Percentiles rank a stretch among this genome's conserved stretches.
Conservation (phyloP, 176 grass and related monocot species). For the Rhynchospora pubera region DNA sequence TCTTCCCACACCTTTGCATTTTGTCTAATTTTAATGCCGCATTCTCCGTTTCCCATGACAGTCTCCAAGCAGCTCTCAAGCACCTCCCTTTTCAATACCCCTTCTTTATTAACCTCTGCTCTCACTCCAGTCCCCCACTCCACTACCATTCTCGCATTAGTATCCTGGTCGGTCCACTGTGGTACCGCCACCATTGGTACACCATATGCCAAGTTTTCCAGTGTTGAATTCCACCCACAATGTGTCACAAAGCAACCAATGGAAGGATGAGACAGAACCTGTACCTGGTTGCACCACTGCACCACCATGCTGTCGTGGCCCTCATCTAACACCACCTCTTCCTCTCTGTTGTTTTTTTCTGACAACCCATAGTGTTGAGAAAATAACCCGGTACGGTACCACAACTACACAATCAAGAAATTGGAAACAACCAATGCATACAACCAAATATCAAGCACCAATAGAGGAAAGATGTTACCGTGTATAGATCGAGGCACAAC, state of each 20-base stretch:
- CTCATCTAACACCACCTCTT: background rate
- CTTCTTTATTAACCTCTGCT: background rate
- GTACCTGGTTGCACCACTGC: slow-evolving; percentile 43
- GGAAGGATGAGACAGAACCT: slow-evolving; percentile 30
- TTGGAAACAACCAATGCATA: no score
- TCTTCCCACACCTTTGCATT: slow-evolving; percentile 5
- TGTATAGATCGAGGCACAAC: no score
- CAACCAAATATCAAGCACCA: no score
- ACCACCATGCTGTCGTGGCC: slow-evolving; percentile 19
- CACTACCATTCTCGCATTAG: slow-evolving; percentile 21
- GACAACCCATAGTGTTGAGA: no score
- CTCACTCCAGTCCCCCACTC: slow-evolving; percentile 7
- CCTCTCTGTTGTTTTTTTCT: slow-evolving; percentile 18
- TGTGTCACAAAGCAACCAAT: slow-evolving; percentile 37
- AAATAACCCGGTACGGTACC: no score
- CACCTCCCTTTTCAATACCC: slow-evolving; percentile 3
- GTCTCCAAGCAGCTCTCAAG: slow-evolving; percentile 14
- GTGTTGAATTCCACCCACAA: slow-evolving; percentile 36
- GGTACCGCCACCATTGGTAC: slow-evolving; percentile 27
- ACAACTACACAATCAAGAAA: no score
- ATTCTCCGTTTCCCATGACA: slow-evolving; percentile 20
- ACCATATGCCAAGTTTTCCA: slow-evolving; percentile 32
- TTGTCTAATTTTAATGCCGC: background rate
- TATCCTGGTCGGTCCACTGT: slow-evolving; percentile 21
- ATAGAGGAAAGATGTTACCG: no score